A percentile compares a stretch with the other conserved stretches of the same genome.
Conservation (phyloP, 257 asterid species). For the Rauvolfia tetraphylla region DNA sequence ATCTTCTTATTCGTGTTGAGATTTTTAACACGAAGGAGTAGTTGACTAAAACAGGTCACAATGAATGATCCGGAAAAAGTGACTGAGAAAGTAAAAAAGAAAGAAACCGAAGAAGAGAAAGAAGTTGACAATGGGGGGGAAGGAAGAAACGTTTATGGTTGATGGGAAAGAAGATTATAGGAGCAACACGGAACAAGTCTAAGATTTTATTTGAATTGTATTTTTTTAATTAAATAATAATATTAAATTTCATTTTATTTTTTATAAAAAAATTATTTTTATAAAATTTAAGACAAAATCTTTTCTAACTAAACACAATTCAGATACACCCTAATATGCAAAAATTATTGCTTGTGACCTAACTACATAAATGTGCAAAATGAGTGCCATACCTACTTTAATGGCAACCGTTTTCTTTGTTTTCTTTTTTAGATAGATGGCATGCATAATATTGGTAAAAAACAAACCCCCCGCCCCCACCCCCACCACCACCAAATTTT, state of each 20-base stretch:
- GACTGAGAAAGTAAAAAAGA: not conserved
- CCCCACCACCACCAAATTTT: no score
- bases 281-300: not conserved
- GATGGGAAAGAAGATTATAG: no score
- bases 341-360: constrained; percentile 12
- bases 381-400: constrained; percentile 8
- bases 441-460: not conserved
- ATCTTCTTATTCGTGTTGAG: not conserved
- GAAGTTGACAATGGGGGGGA: constrained; percentile 1
- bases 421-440: not conserved
- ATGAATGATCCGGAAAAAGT: not conserved
- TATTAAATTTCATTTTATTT: no score
- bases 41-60: not conserved
- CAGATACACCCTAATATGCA: not conserved
- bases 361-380: not conserved
- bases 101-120: constrained; percentile 9
- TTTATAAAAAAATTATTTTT: not conserved
- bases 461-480: not conserved
- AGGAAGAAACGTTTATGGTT: no score
- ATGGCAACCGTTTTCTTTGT: not conserved
- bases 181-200: no score
- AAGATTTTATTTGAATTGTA: no score
- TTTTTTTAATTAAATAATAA: no score
- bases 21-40: not conserved
- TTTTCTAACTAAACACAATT: not conserved